Evolutionary conservation across 352 stramenopile species (phyloP), one percentile per base, ranked within the genome.

Genomic region (Globisporangium sylvaticum): DNA sequence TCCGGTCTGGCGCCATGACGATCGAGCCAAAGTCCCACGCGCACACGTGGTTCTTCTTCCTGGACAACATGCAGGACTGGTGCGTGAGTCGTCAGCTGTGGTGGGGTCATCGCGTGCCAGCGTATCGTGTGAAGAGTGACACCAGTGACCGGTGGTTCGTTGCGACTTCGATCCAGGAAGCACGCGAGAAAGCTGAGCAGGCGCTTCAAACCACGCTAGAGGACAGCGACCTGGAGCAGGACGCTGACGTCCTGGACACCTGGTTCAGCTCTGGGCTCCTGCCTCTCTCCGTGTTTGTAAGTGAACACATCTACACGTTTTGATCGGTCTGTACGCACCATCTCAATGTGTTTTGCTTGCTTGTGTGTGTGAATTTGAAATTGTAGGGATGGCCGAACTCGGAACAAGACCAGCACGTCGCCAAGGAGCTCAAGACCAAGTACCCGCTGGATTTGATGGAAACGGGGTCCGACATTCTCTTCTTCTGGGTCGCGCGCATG

Each of bases 401-500:
- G 10, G 91, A 87, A 44, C 82, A 89, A 24, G 53, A 78, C 27
- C 44, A 74, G 6, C 67, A 55, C 39, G 29, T 74, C 14, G 58
- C 72, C 1, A 53, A 70, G 25, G 72, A 80, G 55, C 44, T 84
- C 25, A 71, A 56, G 44, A 46, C 69, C 15, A 78, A 74, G 42
- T 94, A 93, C 44, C 86, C 88, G 2, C 67, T 93, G 5, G 72
- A 84, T 62, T 64, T 96, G 10, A 90, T 96, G 81, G 88, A 95
- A 64, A 95, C 86, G 1, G 98, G 98, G 15, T 96, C 97, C 32
- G 98, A 99, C 76, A 99, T 99, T 80, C 79, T 99, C 10, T 99
- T 99, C 81, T 99, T 99, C 75, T 99, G 98, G 98, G 98, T 99
- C 52, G 97, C 97, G 15, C 90, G 98, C 50, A 99, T 99, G 98